Percentiles rank a stretch among this genome's conserved stretches.
phyloP scores from a whole-genome alignment of 257 asterid genomes.

The Plantago ovata region DNA sequence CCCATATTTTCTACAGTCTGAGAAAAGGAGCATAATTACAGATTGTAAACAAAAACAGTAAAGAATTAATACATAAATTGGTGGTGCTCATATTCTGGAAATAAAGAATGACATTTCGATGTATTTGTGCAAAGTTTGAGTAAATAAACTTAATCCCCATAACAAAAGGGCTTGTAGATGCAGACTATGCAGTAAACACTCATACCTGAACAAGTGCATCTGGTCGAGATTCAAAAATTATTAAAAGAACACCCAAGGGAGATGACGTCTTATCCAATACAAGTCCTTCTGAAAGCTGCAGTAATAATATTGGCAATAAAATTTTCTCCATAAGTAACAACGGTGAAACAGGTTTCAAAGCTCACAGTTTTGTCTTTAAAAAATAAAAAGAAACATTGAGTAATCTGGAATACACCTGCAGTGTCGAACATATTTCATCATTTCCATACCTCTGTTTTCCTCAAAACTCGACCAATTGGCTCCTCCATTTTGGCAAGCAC shows the following conservation, averaged over 20 bases:
- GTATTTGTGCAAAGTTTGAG: no score
- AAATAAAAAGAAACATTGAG: no score
- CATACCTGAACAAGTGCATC: slow-evolving; percentile 84
- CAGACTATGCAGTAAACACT: slow-evolving; percentile 2
- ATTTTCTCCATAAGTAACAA: slow-evolving; percentile 13
- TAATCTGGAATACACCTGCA: no score
- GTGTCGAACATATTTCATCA: neutral
- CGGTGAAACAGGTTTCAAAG: no score
- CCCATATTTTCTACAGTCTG: no score
- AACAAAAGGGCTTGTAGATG: slow-evolving; percentile 3
- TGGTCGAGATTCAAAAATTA: slow-evolving; percentile 87
- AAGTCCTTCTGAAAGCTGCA: slow-evolving; percentile 78
- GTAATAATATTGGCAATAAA: slow-evolving; percentile 16
- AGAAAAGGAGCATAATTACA: no score
- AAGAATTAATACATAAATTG: no score
- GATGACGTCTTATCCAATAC: slow-evolving; percentile 70
- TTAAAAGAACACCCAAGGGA: slow-evolving; percentile 79
- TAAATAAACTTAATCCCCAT: neutral
- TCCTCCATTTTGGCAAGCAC: slow-evolving; percentile 80
- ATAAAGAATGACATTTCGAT: no score
- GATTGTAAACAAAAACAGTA: no score
- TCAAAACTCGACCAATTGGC: slow-evolving; percentile 72
- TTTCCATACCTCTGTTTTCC: slow-evolving; percentile 65
- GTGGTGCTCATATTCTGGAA: no score
- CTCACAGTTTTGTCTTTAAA: no score